Base-by-base conservation (phyloP, 139 green algal genomes). In the Picochlorum sp. region DNA sequence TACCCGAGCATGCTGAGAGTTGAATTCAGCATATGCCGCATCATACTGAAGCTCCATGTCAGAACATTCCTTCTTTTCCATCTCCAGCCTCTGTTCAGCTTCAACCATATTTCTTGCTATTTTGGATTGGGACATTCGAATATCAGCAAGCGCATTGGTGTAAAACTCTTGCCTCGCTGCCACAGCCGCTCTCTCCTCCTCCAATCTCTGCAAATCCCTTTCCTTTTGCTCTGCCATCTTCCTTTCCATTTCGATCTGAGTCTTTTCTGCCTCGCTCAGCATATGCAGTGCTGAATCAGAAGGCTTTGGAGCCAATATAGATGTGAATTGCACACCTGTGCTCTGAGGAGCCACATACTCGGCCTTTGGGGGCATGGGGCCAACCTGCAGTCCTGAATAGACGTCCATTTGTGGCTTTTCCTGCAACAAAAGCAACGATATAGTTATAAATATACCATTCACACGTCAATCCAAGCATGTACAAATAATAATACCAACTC, bases 41-140 rank as follows among this genome's bases (percentile, higher is more conserved):
- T 61, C 57, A 54, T 78, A 78, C 38, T 78, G 57, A 1, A 23
- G 26, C 23, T 84, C 78, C 58, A 76, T 50, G 4, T 65, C 54
- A 15, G 68, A 34, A 10, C 66, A 67, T n/a, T 60, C 54, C 1
- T 49, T 56, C 5, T 57, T 50, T 62, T 85, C 74, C 66, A 71
- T 65, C 61, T 73, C 72, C 58, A 47, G 59, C 41, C 71, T 59
- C 71, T 73, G 70, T 51, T 80, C 62, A n/a, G 65, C 71, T 59
- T 72, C 71, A 49, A 70, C 65, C 58, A 73, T 38, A 21, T 26
- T 47, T 21, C 71, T 59, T 3, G 60, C 57, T 50, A 78, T 65
- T 26, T 70, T 73, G 58, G 57, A 69, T 56, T 73, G 59, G 8
- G 61, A 41, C 34, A 78, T 45, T 20, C 71, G 57, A 32, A 78